These are phyloP conservation scores for Coffea canephora DNA, from an alignment of 257 asterid genomes.

Conservation along the genomic window DNA sequence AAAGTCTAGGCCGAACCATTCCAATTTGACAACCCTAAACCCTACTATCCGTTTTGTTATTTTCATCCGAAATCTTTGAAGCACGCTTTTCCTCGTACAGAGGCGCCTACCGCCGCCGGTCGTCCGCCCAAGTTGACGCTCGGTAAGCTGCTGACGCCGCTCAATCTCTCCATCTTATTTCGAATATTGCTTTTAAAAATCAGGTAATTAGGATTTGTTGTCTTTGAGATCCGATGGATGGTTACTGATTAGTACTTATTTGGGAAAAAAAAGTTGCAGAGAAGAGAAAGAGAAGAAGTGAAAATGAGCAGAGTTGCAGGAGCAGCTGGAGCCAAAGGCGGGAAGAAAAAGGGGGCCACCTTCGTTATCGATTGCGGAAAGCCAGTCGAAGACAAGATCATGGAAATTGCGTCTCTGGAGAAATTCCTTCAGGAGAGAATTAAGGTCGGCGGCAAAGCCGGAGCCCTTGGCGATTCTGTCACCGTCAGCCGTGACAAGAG, in stretches of 20 bases:
- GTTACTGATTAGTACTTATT: not conserved
- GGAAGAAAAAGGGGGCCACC: slow-evolving; percentile 46
- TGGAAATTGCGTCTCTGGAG: slow-evolving; percentile 59
- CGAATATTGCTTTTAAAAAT: no score
- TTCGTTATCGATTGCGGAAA: slow-evolving; percentile 30
- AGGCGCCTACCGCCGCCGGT: not conserved
- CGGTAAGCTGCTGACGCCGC: not conserved
- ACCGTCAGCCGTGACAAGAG: slow-evolving; percentile 45
- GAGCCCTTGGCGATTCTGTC: slow-evolving; percentile 54
- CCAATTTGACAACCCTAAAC: not conserved
- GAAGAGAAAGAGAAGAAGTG: not conserved
- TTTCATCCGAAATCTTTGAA: not conserved
- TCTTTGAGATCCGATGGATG: not conserved
- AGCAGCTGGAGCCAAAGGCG: slow-evolving; percentile 38
- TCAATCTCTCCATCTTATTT: no score
- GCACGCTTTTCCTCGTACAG: not conserved
- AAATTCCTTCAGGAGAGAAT: slow-evolving; percentile 58
- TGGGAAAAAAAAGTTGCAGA: not conserved
- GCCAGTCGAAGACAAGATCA: slow-evolving; percentile 55
- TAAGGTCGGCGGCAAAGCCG: slow-evolving; percentile 56
- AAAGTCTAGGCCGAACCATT: no score
- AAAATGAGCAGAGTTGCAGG: slow-evolving; percentile 13
- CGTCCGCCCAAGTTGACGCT: not conserved
- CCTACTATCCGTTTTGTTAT: not conserved
- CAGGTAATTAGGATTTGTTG: not conserved